Evolutionary conservation across 768 basidiomycete species (phyloP).

Genomic region (Amanita muscaria): DNA sequence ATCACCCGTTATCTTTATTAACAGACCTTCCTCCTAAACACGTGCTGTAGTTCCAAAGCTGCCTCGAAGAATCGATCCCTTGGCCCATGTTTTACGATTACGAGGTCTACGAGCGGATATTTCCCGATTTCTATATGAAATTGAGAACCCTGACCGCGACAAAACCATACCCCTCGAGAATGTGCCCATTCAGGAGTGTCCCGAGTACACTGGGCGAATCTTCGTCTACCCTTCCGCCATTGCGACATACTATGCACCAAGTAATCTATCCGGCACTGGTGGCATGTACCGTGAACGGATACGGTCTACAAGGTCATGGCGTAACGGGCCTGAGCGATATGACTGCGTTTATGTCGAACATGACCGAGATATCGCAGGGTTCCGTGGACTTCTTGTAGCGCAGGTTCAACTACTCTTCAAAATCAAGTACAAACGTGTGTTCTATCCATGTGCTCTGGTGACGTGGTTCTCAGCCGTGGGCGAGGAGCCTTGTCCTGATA

Average conservation of each 20-base stretch:
- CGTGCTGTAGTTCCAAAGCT: neutral
- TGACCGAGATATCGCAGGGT: neutral
- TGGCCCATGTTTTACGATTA: conserved; percentile 15
- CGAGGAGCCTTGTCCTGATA: conserved; percentile 14
- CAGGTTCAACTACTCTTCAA: neutral
- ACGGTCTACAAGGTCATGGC: neutral
- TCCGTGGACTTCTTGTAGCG: neutral
- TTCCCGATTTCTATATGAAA: neutral
- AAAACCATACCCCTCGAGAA: neutral
- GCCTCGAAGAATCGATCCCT: neutral
- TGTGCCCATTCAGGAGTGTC: neutral
- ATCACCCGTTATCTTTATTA: neutral
- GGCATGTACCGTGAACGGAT: conserved; percentile 13
- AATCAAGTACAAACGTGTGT: too few relatives aligned
- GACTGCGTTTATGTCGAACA: neutral
- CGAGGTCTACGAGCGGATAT: neutral
- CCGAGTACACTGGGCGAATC: neutral
- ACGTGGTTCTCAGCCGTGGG: conserved; percentile 7
- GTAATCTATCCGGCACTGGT: conserved; percentile 11
- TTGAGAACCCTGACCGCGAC: neutral
- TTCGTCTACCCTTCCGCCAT: conserved; percentile 8
- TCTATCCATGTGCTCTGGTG: conserved; percentile 2
- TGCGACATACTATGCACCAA: conserved; percentile 13
- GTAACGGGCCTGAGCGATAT: neutral
- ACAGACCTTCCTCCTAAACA: conserved; percentile 3